These are phyloP conservation scores for Irpex rosettiformis DNA, from an alignment of 1,284 basidiomycete species.

Conservation along the genomic window DNA sequence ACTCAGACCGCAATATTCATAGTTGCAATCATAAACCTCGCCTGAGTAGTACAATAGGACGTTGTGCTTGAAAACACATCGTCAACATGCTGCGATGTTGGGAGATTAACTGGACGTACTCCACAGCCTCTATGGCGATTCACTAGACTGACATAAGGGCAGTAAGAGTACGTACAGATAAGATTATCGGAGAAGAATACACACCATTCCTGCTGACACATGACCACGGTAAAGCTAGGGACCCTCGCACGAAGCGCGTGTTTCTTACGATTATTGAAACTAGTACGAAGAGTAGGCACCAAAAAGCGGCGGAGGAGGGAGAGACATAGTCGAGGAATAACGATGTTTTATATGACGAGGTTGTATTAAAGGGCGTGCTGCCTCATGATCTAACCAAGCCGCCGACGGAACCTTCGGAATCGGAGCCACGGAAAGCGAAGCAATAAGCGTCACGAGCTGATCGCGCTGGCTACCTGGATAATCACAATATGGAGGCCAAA, in stretches of 20 bases:
- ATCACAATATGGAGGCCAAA: slow-evolving; percentile 11
- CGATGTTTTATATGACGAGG: slow-evolving; percentile 8
- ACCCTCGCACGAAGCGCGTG: no score
- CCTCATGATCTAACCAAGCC: slow-evolving; percentile 13
- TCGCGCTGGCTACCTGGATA: slow-evolving; percentile 1
- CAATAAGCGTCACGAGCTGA: slow-evolving; percentile 10
- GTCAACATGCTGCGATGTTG: slow-evolving; percentile 3
- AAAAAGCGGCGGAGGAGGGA: no score
- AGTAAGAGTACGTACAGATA: not conserved
- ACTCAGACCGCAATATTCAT: slow-evolving; percentile 39
- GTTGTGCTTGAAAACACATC: slow-evolving; percentile 44
- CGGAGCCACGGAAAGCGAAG: slow-evolving; percentile 7
- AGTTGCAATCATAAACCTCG: slow-evolving; percentile 38
- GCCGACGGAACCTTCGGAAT: slow-evolving; percentile 11
- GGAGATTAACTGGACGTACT: slow-evolving; percentile 33
- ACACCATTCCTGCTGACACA: slow-evolving; percentile 46
- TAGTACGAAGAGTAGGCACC: no score
- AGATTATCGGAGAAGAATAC: slow-evolving; percentile 12
- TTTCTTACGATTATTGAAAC: no score
- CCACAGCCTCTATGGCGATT: slow-evolving; percentile 64
- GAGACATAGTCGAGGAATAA: no score
- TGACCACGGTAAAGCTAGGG: slow-evolving; percentile 13
- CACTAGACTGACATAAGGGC: slow-evolving; percentile 42
- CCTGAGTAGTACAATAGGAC: slow-evolving; percentile 49
- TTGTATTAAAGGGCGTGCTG: slow-evolving; percentile 13